Percentiles rank a stretch among this genome's conserved stretches.
Evolutionary conservation across 1,284 basidiomycete genomes (phyloP).

Genomic region (Anthracocystis walkeri): DNA sequence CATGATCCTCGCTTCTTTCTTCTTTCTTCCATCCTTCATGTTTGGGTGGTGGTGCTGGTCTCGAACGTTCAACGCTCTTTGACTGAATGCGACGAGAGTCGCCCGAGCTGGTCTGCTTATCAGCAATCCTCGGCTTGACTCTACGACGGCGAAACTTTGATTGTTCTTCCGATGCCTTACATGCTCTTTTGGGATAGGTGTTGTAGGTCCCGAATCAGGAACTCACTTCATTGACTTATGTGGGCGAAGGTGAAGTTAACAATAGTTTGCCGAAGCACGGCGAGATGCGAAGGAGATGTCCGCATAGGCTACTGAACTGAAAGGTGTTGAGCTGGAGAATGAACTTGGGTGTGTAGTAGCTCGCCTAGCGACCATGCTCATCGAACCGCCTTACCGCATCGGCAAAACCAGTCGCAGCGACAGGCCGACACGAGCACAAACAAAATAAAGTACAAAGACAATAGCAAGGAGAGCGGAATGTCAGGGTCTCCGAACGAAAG

Average conservation of each 20-base stretch:
- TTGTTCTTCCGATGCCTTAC: too few relatives aligned
- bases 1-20: too few relatives aligned
- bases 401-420: background rate
- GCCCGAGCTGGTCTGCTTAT: too few relatives aligned
- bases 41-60: too few relatives aligned
- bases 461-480: background rate
- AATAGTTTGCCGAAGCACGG: background rate
- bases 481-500: background rate
- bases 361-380: background rate
- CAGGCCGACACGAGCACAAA: background rate
- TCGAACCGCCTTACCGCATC: slow-evolving; percentile 1
- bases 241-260: background rate
- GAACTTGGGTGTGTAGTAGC: too few relatives aligned
- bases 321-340: background rate
- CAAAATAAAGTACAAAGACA: background rate
- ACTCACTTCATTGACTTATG: too few relatives aligned
- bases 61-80: too few relatives aligned
- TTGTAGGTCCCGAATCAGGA: too few relatives aligned
- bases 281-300: background rate
- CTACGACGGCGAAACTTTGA: too few relatives aligned
- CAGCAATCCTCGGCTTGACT: too few relatives aligned
- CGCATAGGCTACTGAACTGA: background rate
- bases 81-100: too few relatives aligned
- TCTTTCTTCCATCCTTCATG: too few relatives aligned
- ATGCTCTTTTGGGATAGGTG: background rate